phyloP scores from a whole-genome alignment of 2,329 filamentous ascomycete genomes.

The Tolypocladium capitatum region DNA sequence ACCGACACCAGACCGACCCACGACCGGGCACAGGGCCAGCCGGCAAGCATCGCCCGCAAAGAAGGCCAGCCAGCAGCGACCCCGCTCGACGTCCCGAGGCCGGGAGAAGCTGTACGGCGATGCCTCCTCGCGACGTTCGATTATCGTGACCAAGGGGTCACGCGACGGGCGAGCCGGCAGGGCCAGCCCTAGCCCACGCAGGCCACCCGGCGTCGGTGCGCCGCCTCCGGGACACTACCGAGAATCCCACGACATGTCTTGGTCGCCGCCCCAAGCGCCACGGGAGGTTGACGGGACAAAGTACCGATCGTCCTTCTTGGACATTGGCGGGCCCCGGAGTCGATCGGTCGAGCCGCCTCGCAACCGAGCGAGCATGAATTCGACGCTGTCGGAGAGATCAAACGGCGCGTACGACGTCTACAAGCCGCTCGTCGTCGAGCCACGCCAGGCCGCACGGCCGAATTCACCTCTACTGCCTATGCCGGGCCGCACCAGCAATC shows the following conservation, averaged over 20 bases:
- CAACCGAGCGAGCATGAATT: slow-evolving; percentile 16
- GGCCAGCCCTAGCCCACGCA: slow-evolving; percentile 5
- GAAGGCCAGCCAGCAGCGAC: background rate
- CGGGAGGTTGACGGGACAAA: background rate
- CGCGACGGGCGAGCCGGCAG: slow-evolving; percentile 13
- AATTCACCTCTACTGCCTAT: slow-evolving; percentile 18
- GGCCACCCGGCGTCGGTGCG: slow-evolving; percentile 14
- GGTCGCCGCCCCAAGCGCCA: background rate
- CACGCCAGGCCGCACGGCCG: slow-evolving; percentile 14
- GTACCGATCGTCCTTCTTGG: slow-evolving; percentile 4
- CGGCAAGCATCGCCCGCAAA: slow-evolving; percentile 3
- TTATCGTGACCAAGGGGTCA: slow-evolving; percentile 4
- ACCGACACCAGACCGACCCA: slow-evolving; percentile 15
- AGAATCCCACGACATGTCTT: background rate
- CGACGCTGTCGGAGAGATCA: slow-evolving; percentile 13
- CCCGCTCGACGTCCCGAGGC: slow-evolving; percentile 2
- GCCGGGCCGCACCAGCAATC: slow-evolving; percentile 12
- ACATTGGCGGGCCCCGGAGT: slow-evolving; percentile 1
- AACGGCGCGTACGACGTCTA: slow-evolving; percentile 8
- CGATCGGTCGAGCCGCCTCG: slow-evolving; percentile 5
- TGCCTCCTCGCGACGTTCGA: slow-evolving; percentile 12
- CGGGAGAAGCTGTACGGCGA: background rate
- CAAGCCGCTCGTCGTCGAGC: slow-evolving; percentile 4
- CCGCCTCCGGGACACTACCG: background rate
- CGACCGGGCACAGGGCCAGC: slow-evolving; percentile 10